Base-by-base conservation (phyloP, 2,329 filamentous ascomycete genomes). In the Scytalidium lignicola region DNA sequence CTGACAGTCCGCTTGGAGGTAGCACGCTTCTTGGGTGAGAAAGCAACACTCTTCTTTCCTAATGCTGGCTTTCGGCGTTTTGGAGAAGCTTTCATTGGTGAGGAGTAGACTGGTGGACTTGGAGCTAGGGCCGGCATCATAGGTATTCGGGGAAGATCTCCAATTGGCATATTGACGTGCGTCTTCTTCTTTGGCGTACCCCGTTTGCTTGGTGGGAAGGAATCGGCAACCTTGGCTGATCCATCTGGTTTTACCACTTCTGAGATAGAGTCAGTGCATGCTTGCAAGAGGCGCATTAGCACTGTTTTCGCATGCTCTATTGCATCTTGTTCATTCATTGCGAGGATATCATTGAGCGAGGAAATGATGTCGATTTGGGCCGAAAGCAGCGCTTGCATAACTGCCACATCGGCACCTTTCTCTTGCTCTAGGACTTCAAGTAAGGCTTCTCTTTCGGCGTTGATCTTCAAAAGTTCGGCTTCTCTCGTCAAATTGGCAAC, bases 231-330 rank as follows among this genome's bases (percentile, higher is more conserved):
- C 3, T 75, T 73, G 49, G 79, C 67, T 9, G 74, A 72, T 21
- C 89, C 90, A 59, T 96, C 92, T 2, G 92, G 90, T 65, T 95
- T 96, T 65, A 99, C 87, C 21, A 96, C 82, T 59, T 95, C 89
- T 0, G 88, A 84, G 6, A 85, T 82, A 0, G 88, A 84, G 21
- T 82, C 78, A 41, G 83, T 85, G 49, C 90, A 92, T 2, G 81
- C 81, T 51, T 89, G 82, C 15, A 97, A 75, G 50, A 99, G 79
- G 51, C 87, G 85, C 51, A 81, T 78, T 45, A 99, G 83, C 43
- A 91, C 83, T 19, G 75, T 76, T 64, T 86, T 90, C 21, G 91
- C 93, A 49, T 88, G 84, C 15, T 85, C 74, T 2, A 96, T 79
- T 1, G 92, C 93, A 53, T 95, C 86, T 28, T 86, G 82, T 64